These are phyloP conservation scores for Oidium heveae DNA, from an alignment of 2,329 filamentous ascomycete genomes.

Conservation along the genomic window DNA sequence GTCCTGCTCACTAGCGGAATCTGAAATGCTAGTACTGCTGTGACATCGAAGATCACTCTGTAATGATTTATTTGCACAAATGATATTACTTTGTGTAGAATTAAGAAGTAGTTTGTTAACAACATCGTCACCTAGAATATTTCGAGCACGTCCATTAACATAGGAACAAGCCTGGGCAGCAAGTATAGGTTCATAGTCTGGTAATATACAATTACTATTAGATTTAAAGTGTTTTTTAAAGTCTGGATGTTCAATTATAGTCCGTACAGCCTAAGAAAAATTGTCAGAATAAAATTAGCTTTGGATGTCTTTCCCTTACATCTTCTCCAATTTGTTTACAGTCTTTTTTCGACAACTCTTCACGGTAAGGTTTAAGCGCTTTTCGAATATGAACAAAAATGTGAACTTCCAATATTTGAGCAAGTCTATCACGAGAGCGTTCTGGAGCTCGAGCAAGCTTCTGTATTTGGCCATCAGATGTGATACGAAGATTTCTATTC, in stretches of 20 bases:
- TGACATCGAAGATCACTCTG: not conserved
- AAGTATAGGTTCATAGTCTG: not conserved
- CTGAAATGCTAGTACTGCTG: not conserved
- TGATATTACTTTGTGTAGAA: not conserved
- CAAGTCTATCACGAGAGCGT: not conserved
- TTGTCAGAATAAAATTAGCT: not conserved
- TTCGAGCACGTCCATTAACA: not conserved
- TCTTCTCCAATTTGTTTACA: not conserved
- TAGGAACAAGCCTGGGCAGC: not conserved
- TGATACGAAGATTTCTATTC: not conserved
- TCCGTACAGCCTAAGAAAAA: not conserved
- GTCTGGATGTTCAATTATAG: not conserved
- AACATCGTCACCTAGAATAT: not conserved
- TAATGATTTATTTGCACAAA: not conserved
- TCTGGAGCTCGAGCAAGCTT: not conserved
- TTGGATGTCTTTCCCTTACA: not conserved
- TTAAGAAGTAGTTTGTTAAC: not conserved
- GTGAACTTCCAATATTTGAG: not conserved
- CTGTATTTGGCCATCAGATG: not conserved
- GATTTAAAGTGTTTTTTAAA: constrained; percentile 1
- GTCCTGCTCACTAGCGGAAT: not conserved
- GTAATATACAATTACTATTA: not conserved
- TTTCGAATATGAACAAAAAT: not conserved
- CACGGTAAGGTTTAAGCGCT: not conserved
- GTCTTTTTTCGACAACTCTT: not conserved